Percentiles rank a stretch among this genome's conserved stretches.
Conservation (phyloP, 2,329 filamentous ascomycete species). For the Emericellopsis atlantica region DNA sequence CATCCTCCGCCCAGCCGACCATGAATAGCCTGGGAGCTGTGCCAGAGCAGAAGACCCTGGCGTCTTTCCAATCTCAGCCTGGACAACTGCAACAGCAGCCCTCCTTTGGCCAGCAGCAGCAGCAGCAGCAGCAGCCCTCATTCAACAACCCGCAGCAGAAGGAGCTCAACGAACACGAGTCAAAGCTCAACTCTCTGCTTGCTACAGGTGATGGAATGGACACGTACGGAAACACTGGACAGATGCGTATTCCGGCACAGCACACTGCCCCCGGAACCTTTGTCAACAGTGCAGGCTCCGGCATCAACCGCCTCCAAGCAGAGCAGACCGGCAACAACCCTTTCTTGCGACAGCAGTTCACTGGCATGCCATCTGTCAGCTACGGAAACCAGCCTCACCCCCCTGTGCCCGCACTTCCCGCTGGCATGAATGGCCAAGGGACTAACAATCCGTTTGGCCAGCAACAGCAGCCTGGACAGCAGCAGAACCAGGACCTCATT, state of each 20-base stretch:
- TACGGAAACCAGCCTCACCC: slow-evolving; percentile 36
- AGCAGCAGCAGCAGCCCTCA: slow-evolving; percentile 6
- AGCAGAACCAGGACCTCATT: slow-evolving; percentile 46
- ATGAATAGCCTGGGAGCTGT: slow-evolving; percentile 64
- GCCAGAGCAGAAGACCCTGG: slow-evolving; percentile 73
- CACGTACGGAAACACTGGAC: slow-evolving; percentile 94
- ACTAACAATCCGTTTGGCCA: slow-evolving; percentile 47
- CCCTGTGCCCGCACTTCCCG: slow-evolving; percentile 43
- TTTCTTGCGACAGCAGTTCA: slow-evolving; percentile 75
- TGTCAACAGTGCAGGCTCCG: slow-evolving; percentile 84
- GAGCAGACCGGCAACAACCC: slow-evolving; percentile 79
- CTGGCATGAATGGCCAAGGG: slow-evolving; percentile 38
- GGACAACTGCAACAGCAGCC: slow-evolving; percentile 28
- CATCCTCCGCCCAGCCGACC: slow-evolving; percentile 37
- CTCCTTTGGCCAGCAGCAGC: slow-evolving; percentile 25
- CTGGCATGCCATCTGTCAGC: slow-evolving; percentile 53
- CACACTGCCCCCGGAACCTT: slow-evolving; percentile 95
- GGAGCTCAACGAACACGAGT: slow-evolving; percentile 49
- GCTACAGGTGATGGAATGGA: slow-evolving; percentile 86
- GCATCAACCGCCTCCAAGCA: slow-evolving; percentile 54
- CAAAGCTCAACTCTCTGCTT: slow-evolving; percentile 76
- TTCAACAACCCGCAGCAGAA: slow-evolving; percentile 29
- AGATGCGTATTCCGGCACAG: slow-evolving; percentile 87
- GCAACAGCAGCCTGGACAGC: slow-evolving; percentile 24
- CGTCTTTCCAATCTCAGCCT: slow-evolving; percentile 31